A percentile compares a stretch with the other conserved stretches of the same genome.
Evolutionary conservation across 2,329 filamentous ascomycete genomes (phyloP).

Genomic region (Trichoderma citrinoviride): DNA sequence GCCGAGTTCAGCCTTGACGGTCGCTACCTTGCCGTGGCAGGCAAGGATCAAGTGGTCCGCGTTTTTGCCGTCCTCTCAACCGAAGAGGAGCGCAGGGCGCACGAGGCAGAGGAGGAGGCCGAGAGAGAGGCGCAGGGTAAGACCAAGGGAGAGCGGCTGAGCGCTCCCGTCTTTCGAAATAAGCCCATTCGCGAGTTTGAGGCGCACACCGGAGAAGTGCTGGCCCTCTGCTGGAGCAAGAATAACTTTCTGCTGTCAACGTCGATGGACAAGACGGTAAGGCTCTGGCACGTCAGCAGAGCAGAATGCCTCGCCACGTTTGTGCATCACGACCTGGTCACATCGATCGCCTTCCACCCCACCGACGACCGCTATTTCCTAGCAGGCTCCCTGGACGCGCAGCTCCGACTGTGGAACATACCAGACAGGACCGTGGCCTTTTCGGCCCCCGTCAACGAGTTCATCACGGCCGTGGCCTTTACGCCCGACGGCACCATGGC

Average conservation of each 20-base stretch:
- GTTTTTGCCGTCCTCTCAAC: constrained; percentile 88
- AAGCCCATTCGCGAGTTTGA: constrained; percentile 76
- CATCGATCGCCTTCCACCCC: constrained; percentile 91
- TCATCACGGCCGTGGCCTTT: constrained; percentile 92
- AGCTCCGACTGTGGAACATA: constrained; percentile 91
- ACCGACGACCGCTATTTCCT: constrained; percentile 95
- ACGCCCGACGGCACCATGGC: constrained; percentile 86
- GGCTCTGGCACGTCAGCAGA: constrained; percentile 86
- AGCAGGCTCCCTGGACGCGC: constrained; percentile 85
- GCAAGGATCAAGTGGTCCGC: constrained; percentile 79
- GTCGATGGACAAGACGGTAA: constrained; percentile 96
- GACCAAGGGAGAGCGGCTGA: constrained; percentile 59
- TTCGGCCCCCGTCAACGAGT: constrained; percentile 71
- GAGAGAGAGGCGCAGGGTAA: constrained; percentile 44
- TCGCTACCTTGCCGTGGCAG: constrained; percentile 85
- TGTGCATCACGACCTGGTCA: constrained; percentile 92
- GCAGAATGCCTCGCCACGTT: constrained; percentile 88
- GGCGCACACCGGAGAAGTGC: constrained; percentile 79
- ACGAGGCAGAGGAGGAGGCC: constrained; percentile 60
- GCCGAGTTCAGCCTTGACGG: constrained; percentile 92
- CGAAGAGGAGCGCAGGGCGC: constrained; percentile 69
- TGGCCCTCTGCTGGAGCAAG: constrained; percentile 97
- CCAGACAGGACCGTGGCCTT: constrained; percentile 93
- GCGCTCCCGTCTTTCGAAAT: constrained; percentile 83
- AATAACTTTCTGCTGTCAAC: constrained; percentile 96